These are phyloP conservation scores for Lathyrus oleraceus DNA, from an alignment of 306 rosid species.

Conservation along the genomic window DNA sequence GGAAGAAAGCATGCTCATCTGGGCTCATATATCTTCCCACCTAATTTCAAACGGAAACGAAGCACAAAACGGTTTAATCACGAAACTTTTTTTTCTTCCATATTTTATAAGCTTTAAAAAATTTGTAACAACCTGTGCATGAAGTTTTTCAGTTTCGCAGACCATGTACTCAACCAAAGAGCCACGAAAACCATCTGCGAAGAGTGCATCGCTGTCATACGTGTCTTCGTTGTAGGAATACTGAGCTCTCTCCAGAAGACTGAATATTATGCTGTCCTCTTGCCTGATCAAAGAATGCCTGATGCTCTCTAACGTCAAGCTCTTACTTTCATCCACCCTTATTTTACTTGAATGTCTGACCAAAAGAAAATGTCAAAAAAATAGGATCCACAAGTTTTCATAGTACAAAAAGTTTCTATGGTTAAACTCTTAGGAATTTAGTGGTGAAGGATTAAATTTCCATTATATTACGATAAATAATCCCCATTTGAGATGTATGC, in stretches of 20 bases:
- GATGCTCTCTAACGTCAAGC: slow-evolving; percentile 53
- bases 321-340: slow-evolving; percentile 61
- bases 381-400: background rate
- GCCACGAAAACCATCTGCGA: slow-evolving; percentile 52
- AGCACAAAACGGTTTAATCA: slow-evolving; percentile 16
- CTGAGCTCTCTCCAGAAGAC: slow-evolving; percentile 70
- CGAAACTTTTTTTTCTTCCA: background rate
- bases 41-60: slow-evolving; percentile 42
- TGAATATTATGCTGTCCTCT: slow-evolving; percentile 68
- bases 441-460: background rate
- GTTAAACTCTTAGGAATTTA: background rate
- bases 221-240: slow-evolving; percentile 52
- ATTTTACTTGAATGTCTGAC: slow-evolving; percentile 39
- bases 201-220: slow-evolving; percentile 55
- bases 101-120: slow-evolving; percentile 19
- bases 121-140: slow-evolving; percentile 54
- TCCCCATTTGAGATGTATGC: too few relatives aligned
- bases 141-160: slow-evolving; percentile 65
- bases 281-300: slow-evolving; percentile 57
- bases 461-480: background rate
- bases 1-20: slow-evolving; percentile 69
- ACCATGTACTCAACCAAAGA: slow-evolving; percentile 69
- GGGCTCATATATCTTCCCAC: slow-evolving; percentile 73
- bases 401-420: background rate
- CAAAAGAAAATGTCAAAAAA: slow-evolving; percentile 31